Evolutionary conservation across 2,329 filamentous ascomycete genomes (phyloP).

Genomic region (Diaporthe capsici): DNA sequence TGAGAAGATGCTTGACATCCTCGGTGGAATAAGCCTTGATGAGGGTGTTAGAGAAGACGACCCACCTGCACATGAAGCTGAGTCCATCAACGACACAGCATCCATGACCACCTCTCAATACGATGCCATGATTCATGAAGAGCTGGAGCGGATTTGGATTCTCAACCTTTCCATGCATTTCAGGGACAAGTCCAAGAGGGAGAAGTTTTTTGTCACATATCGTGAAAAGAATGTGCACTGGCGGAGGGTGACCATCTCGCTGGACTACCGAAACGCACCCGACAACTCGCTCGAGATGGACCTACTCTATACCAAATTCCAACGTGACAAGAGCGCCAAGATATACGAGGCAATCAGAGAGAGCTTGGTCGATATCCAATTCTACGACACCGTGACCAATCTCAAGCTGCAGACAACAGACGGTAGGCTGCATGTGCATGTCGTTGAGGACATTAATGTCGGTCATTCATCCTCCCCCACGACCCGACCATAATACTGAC

Average conservation of each 20-base stretch:
- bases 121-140: constrained; percentile 78
- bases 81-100: constrained; percentile 57
- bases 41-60: constrained; percentile 44
- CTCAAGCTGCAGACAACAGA: constrained; percentile 92
- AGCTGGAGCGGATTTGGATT: constrained; percentile 93
- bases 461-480: constrained; percentile 48
- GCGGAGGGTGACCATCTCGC: constrained; percentile 91
- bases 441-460: constrained; percentile 93
- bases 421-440: constrained; percentile 92
- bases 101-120: constrained; percentile 69
- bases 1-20: constrained; percentile 50
- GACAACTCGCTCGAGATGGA: constrained; percentile 89
- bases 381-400: constrained; percentile 96
- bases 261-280: constrained; percentile 89
- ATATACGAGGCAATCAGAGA: constrained; percentile 97
- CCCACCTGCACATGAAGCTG: constrained; percentile 48
- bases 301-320: constrained; percentile 81
- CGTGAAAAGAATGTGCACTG: constrained; percentile 84
- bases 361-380: constrained; percentile 92
- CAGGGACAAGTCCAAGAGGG: constrained; percentile 89
- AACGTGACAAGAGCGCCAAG: constrained; percentile 91
- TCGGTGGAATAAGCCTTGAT: constrained; percentile 41
- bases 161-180: constrained; percentile 99
- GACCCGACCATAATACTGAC: constrained; percentile 21
- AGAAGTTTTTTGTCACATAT: constrained; percentile 98